A percentile compares a stretch with the other conserved stretches of the same genome.
Conservation (phyloP, 2,329 filamentous ascomycete genomes). For the Thermothelomyces thermophilus region DNA sequence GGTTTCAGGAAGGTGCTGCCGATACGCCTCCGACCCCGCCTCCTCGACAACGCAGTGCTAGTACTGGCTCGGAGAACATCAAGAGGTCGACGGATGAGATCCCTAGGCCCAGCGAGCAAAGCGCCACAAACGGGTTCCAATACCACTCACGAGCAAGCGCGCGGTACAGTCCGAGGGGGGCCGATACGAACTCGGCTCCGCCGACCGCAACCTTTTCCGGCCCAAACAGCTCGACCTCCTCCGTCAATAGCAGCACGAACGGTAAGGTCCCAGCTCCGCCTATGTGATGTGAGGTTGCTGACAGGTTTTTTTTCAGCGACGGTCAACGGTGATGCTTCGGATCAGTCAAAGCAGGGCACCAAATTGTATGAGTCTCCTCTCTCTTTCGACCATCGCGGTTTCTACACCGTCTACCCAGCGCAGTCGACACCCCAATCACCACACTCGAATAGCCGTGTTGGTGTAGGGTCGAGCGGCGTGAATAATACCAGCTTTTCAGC, state of each 20-base stretch:
- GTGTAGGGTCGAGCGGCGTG: not conserved
- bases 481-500: slow-evolving; percentile 3
- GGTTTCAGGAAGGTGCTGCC: slow-evolving; percentile 20
- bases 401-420: slow-evolving; percentile 9
- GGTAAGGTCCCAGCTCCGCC: slow-evolving; percentile 6
- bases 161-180: slow-evolving; percentile 17
- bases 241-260: slow-evolving; percentile 17
- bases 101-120: slow-evolving; percentile 4
- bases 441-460: slow-evolving; percentile 11
- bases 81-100: slow-evolving; percentile 17
- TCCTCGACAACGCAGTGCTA: slow-evolving; percentile 29
- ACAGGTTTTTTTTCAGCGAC: slow-evolving; percentile 17
- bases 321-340: slow-evolving; percentile 19
- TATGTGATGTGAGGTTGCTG: not conserved
- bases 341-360: slow-evolving; percentile 30
- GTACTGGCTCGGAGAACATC: slow-evolving; percentile 27
- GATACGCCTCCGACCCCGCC: slow-evolving; percentile 17
- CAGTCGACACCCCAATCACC: slow-evolving; percentile 7
- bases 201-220: slow-evolving; percentile 14
- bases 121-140: slow-evolving; percentile 1
- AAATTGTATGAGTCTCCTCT: slow-evolving; percentile 42
- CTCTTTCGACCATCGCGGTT: slow-evolving; percentile 3
- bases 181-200: slow-evolving; percentile 20
- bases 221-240: slow-evolving; percentile 10
- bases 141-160: slow-evolving; percentile 19